A percentile compares a stretch with the other conserved stretches of the same genome.
These are phyloP conservation scores for Phytophthora idaei DNA, from an alignment of 352 stramenopile species.

Conservation along the genomic window DNA sequence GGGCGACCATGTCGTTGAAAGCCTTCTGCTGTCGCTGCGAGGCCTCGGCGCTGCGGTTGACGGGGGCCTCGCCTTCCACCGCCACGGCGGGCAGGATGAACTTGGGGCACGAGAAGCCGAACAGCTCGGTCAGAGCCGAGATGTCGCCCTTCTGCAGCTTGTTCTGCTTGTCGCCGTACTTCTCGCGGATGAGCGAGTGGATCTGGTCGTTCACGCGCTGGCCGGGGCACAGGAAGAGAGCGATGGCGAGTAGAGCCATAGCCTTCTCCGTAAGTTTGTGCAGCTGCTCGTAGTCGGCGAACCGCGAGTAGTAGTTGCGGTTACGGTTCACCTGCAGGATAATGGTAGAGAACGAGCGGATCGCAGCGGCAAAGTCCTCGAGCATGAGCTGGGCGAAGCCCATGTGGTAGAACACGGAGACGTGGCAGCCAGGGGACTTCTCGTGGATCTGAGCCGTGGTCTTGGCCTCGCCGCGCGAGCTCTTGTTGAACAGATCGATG, in stretches of 20 bases:
- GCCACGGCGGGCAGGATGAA: constrained; percentile 92
- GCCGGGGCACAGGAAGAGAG: constrained; percentile 88
- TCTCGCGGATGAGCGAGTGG: constrained; percentile 91
- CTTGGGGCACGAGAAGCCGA: constrained; percentile 94
- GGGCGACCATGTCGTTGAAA: constrained; percentile 91
- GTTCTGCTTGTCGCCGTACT: constrained; percentile 92
- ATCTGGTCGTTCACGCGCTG: constrained; percentile 88
- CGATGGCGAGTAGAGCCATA: constrained; percentile 92
- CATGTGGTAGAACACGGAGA: constrained; percentile 98
- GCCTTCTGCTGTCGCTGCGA: constrained; percentile 79
- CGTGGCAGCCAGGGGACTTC: constrained; percentile 91
- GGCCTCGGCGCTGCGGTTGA: constrained; percentile 69
- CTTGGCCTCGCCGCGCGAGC: constrained; percentile 52
- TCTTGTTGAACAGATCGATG: constrained; percentile 91
- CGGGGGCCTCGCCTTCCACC: constrained; percentile 48
- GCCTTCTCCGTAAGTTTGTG: constrained; percentile 96
- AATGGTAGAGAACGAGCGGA: constrained; percentile 89
- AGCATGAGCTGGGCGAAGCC: constrained; percentile 98
- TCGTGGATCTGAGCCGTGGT: constrained; percentile 85
- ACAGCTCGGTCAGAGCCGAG: constrained; percentile 88
- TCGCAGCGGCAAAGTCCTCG: constrained; percentile 94
- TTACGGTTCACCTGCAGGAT: constrained; percentile 90
- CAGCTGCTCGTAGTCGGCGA: constrained; percentile 94
- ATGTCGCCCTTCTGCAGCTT: constrained; percentile 87
- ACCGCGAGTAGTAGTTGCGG: constrained; percentile 91